These are phyloP conservation scores for Sedum album DNA, from an alignment of 164 flowering plant genomes.

Conservation along the genomic window DNA sequence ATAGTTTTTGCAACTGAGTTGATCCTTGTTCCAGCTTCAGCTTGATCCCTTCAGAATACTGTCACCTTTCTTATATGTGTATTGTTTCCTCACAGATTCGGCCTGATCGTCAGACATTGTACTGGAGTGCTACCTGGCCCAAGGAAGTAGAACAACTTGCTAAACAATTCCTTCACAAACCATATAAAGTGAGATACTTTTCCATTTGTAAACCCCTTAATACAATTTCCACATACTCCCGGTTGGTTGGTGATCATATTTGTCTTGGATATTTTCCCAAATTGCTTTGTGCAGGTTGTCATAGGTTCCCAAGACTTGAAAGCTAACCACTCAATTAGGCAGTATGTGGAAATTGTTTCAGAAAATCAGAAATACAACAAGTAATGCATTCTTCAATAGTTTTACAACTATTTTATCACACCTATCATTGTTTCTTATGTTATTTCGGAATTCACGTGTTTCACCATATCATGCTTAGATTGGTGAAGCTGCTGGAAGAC, in stretches of 20 bases:
- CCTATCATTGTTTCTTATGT: background rate
- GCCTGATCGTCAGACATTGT: conserved; percentile 94
- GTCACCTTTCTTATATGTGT: background rate
- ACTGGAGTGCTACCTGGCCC: conserved; percentile 99
- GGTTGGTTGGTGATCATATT: background rate
- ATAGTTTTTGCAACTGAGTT: background rate
- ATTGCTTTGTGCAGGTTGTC: conserved; percentile 42
- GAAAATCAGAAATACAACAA: conserved; percentile 94
- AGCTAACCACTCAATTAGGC: conserved; percentile 94
- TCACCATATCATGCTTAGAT: conserved; percentile 25
- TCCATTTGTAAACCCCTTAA: background rate
- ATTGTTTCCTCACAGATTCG: conserved; percentile 57
- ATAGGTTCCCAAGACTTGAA: conserved; percentile 91
- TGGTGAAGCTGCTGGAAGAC: conserved; percentile 89
- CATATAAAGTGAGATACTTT: conserved; percentile 66
- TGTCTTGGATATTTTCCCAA: background rate
- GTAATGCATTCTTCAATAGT: conserved; percentile 21
- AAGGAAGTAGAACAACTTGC: conserved; percentile 95
- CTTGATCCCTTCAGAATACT: conserved; percentile 28
- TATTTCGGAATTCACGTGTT: background rate
- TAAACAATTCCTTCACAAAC: conserved; percentile 61
- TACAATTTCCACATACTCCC: background rate
- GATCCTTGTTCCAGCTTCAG: conserved; percentile 15
- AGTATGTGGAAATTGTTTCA: conserved; percentile 81
- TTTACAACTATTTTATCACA: background rate